These are phyloP conservation scores for Fusarium citri DNA, from an alignment of 2,329 filamentous ascomycete genomes.

Conservation along the genomic window DNA sequence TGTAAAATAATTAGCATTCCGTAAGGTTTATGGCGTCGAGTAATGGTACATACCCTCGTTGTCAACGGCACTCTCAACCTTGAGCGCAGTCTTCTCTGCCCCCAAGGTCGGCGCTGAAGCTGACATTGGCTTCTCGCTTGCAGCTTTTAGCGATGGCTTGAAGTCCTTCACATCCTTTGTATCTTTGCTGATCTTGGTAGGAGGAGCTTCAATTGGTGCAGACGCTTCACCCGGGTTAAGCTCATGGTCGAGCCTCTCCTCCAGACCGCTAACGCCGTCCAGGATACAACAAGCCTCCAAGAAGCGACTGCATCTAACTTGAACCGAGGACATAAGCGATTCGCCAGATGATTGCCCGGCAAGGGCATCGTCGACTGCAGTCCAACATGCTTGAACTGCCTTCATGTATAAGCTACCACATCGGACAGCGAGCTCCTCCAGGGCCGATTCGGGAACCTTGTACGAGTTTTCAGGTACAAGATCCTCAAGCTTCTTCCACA, in stretches of 20 bases:
- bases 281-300: conserved; percentile 71
- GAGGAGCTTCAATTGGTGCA: background rate
- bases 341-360: conserved; percentile 60
- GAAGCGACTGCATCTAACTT: conserved; percentile 67
- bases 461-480: conserved; percentile 59
- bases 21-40: too few relatives aligned
- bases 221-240: conserved; percentile 47
- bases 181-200: conserved; percentile 31
- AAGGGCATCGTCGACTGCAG: conserved; percentile 73
- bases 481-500: conserved; percentile 76
- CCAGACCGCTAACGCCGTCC: conserved; percentile 68
- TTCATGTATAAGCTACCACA: conserved; percentile 82
- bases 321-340: conserved; percentile 64
- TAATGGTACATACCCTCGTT: conserved; percentile 32
- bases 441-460: conserved; percentile 69
- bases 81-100: conserved; percentile 4
- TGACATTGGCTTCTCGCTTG: conserved; percentile 35
- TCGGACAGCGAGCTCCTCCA: conserved; percentile 72
- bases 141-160: conserved; percentile 7
- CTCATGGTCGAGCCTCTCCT: conserved; percentile 64
- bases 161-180: conserved; percentile 23
- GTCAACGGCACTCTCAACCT: conserved; percentile 22
- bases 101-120: conserved; percentile 3
- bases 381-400: conserved; percentile 78
- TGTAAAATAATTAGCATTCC: conserved; percentile 20